Conservation (phyloP, 139 green algal genomes). For the Choricystis sp. region DNA sequence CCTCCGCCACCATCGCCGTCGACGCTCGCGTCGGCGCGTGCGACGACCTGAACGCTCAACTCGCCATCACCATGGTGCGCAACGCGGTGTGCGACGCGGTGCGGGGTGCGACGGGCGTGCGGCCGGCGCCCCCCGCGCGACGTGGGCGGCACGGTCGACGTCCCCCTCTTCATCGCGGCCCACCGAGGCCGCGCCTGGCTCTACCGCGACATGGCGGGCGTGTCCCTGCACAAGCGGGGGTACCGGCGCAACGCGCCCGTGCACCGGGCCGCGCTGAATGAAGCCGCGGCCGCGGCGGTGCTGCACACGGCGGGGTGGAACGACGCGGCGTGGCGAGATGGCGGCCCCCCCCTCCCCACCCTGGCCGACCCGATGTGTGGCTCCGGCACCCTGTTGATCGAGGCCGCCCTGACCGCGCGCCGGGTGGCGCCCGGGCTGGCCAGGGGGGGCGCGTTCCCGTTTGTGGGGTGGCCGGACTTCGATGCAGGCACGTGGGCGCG, state of each 20-base stretch:
- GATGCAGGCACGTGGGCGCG: slow-evolving; percentile 21
- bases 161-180: slow-evolving; percentile 42
- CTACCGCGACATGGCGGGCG: slow-evolving; percentile 71
- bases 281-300: slow-evolving; percentile 66
- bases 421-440: slow-evolving; percentile 52
- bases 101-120: slow-evolving; percentile 29
- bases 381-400: slow-evolving; percentile 73
- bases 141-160: slow-evolving; percentile 19
- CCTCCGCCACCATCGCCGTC: slow-evolving; percentile 34
- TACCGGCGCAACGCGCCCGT: slow-evolving; percentile 51
- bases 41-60: slow-evolving; percentile 24
- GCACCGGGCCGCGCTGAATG: slow-evolving; percentile 77
- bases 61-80: slow-evolving; percentile 31
- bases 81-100: slow-evolving; percentile 79
- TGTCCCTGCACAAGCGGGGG: slow-evolving; percentile 65
- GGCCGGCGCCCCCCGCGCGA: slow-evolving; percentile 35
- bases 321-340: background rate
- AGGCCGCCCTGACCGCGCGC: slow-evolving; percentile 69
- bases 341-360: slow-evolving; percentile 5
- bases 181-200: slow-evolving; percentile 16
- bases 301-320: slow-evolving; percentile 49
- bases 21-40: slow-evolving; percentile 41
- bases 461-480: slow-evolving; percentile 49
- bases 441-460: slow-evolving; percentile 35
- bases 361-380: slow-evolving; percentile 86